phyloP scores from a whole-genome alignment of 2,329 filamentous ascomycete genomes.

The Albophoma yamanashiensis region DNA sequence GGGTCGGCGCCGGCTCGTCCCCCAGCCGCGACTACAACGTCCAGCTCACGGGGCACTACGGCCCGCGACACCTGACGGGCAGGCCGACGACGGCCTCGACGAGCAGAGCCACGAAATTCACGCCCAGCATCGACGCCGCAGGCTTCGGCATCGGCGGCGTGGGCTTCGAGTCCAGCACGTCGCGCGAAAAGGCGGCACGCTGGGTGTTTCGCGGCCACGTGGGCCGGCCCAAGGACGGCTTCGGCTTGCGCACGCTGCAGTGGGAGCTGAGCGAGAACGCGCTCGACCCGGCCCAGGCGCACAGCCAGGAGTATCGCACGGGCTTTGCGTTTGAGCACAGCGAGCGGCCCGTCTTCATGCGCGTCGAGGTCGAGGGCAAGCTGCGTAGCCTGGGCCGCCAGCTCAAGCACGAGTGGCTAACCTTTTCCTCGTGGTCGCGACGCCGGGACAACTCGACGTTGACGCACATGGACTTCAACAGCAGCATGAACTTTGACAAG shows the following conservation, averaged over 20 bases:
- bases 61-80: conserved; percentile 1
- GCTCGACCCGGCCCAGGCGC: conserved; percentile 1
- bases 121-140: not conserved
- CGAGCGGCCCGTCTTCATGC: conserved; percentile 1
- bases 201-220: conserved; percentile 3
- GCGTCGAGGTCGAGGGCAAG: conserved; percentile 3
- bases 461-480: not conserved
- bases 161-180: conserved; percentile 2
- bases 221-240: conserved; percentile 1
- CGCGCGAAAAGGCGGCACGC: not conserved
- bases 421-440: not conserved
- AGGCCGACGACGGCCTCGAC: not conserved
- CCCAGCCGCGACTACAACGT: not conserved
- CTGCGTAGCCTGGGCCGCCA: not conserved
- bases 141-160: conserved; percentile 3
- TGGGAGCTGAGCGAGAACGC: conserved; percentile 3
- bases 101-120: not conserved
- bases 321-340: conserved; percentile 5
- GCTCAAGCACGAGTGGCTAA: not conserved
- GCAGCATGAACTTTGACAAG: not conserved
- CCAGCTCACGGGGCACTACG: conserved; percentile 3
- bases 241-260: conserved; percentile 2
- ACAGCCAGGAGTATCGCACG: conserved; percentile 3
- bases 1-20: not conserved
- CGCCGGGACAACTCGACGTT: conserved; percentile 1